A percentile compares a stretch with the other conserved stretches of the same genome.
Evolutionary conservation across 192 early-diverging fungal genomes (phyloP).

Genomic region (Martensiomyces pterosporus): DNA sequence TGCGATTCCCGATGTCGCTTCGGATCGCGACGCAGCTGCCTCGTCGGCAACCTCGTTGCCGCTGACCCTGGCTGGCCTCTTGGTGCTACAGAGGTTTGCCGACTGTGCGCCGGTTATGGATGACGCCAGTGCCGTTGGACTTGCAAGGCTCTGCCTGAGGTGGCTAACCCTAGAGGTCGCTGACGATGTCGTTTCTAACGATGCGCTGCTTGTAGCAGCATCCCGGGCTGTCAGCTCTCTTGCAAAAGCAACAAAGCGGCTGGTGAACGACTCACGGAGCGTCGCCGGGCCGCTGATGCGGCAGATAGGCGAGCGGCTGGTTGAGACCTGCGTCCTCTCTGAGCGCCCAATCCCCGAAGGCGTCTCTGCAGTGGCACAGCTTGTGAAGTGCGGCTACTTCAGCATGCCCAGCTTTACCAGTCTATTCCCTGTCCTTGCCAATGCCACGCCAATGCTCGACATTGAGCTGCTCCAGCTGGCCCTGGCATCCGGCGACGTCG

Average conservation of each 20-base stretch:
- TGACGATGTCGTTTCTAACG: neutral
- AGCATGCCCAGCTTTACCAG: constrained; percentile 4
- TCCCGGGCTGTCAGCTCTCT: constrained; percentile 8
- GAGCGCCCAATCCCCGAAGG: constrained; percentile 28
- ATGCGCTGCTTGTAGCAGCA: constrained; percentile 8
- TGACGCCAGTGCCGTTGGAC: constrained; percentile 9
- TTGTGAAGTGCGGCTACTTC: constrained; percentile 11
- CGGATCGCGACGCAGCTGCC: neutral
- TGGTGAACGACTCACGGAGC: neutral
- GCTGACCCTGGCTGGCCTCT: constrained; percentile 13
- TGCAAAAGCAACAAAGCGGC: neutral
- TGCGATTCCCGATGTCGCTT: constrained; percentile 4
- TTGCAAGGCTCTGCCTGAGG: constrained; percentile 19
- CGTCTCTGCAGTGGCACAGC: constrained; percentile 10
- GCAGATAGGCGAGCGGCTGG: constrained; percentile 21
- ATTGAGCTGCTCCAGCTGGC: constrained; percentile 21
- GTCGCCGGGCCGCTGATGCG: constrained; percentile 20
- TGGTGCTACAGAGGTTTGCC: constrained; percentile 12
- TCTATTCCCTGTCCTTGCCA: constrained; percentile 23
- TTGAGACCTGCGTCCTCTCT: constrained; percentile 17
- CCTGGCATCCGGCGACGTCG: constrained; percentile 3
- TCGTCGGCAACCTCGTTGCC: neutral
- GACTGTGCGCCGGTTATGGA: constrained; percentile 11
- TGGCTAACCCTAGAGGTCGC: constrained; percentile 7
- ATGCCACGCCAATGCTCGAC: constrained; percentile 15